phyloP scores from a whole-genome alignment of 257 asterid genomes.

The Catharanthus roseus region DNA sequence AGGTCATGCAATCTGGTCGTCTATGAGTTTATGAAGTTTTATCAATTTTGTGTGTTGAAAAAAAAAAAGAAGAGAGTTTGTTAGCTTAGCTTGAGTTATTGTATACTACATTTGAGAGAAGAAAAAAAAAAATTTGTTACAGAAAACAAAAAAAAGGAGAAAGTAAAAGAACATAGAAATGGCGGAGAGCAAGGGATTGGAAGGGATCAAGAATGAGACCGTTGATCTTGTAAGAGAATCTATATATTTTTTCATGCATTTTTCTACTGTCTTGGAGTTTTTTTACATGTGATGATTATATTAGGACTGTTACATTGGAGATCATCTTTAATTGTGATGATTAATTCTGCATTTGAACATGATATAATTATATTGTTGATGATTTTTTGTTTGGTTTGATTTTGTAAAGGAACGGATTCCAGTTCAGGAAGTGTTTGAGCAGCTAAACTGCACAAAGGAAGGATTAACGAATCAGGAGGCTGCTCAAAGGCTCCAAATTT shows the following conservation, averaged over 20 bases:
- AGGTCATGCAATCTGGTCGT: neutral
- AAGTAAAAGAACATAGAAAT: too few species aligned
- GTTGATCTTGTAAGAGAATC: constrained; percentile 57
- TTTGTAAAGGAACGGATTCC: constrained; percentile 63
- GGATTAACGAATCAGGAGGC: constrained; percentile 65
- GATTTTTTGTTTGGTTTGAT: neutral
- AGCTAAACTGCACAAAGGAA: constrained; percentile 56
- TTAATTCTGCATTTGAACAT: neutral
- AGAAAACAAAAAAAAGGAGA: neutral
- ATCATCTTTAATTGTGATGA: neutral
- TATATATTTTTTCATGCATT: too few species aligned
- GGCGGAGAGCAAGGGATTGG: constrained; percentile 41
- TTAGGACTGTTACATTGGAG: too few species aligned
- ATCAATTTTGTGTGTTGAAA: too few species aligned
- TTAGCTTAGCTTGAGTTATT: neutral
- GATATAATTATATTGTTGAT: neutral
- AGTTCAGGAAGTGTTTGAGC: constrained; percentile 65
- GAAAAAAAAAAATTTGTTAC: neutral
- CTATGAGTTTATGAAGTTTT: neutral
- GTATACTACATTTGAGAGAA: neutral
- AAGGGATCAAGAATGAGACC: constrained; percentile 66
- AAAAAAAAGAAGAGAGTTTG: neutral
- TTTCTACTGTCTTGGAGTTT: too few species aligned
- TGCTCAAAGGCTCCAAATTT: constrained; percentile 45
- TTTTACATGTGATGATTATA: neutral